Evolutionary conservation across 139 green algal genomes (phyloP), one percentile per base, ranked within the genome.

Genomic region (Chlorella sp.): DNA sequence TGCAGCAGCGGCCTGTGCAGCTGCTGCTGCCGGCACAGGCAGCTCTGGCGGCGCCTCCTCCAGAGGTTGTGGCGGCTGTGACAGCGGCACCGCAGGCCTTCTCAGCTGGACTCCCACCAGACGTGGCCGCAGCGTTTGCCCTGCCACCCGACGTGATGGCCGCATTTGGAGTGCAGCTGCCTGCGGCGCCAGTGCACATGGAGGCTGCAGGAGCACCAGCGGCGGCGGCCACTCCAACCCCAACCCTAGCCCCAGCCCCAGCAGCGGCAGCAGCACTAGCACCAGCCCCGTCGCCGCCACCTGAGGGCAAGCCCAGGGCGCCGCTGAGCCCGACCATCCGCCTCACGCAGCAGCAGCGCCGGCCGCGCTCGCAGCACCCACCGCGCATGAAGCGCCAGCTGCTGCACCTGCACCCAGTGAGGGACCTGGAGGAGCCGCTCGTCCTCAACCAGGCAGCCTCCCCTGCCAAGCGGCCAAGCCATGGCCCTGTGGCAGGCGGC

Each of bases 251-350:
- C 41, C 2, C n/a, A 73, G 65, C 11, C 11, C 30, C 32, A 43
- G 65, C 46, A n/a, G 16, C 38, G 51, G 38, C 38, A n/a, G 68
- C 17, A 7, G 68, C 38, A 13, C 36, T 11, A 24, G 68, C 38
- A 13, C 36, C 30, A 28, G 43, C 26, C 28, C 13, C 43, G 11
- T 8, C 46, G 46, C 8, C 46, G 11, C 11, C 46, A 54, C 46
- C 46, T 11, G 46, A 54, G 46, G 8, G 46, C 46, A 54, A 54
- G 46, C 46, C 43, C 9, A 11, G 11, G 28, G 73, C 62, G 43
- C 73, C 73, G 1, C 30, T 78, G 3, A 78, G 73, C 73, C 73
- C 73, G 28, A 78, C 73, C 73, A 32, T 78, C 44, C 43, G 44
- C 1, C 73, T 78, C 30, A 60, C 43, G 30, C 28, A 41, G 13